Evolutionary conservation across 1,284 basidiomycete species (phyloP).

Genomic region (Melampsora occidentalis): DNA sequence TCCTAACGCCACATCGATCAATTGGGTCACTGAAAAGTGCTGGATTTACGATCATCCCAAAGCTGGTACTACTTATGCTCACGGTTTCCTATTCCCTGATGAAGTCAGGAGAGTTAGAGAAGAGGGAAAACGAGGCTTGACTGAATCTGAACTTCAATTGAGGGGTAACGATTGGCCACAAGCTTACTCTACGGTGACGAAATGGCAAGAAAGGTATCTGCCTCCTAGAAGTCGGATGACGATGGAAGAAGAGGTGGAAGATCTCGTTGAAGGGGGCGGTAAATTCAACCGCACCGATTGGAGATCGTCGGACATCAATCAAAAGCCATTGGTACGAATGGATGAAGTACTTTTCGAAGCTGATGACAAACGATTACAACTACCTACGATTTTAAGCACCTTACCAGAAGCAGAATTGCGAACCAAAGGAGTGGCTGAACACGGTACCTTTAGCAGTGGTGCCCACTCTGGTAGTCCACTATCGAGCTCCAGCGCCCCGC

Average conservation of each 20-base stretch:
- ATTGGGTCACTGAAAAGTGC: conserved; percentile 88
- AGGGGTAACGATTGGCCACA: conserved; percentile 48
- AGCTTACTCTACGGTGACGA: conserved; percentile 80
- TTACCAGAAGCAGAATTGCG: conserved; percentile 46
- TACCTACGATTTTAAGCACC: conserved; percentile 32
- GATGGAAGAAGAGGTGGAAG: conserved; percentile 75
- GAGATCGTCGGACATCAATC: conserved; percentile 36
- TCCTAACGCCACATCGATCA: conserved; percentile 72
- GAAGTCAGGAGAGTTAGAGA: conserved; percentile 68
- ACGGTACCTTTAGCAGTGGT: conserved; percentile 8
- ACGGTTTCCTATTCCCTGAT: conserved; percentile 95
- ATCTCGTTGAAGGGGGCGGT: conserved; percentile 77
- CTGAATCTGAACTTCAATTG: conserved; percentile 50
- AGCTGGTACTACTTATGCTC: conserved; percentile 81
- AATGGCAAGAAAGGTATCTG: conserved; percentile 75
- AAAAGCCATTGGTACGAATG: conserved; percentile 58
- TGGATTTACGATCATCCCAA: conserved; percentile 99
- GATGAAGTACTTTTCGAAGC: conserved; percentile 52
- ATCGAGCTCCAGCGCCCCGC: not conserved
- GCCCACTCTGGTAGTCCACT: not conserved
- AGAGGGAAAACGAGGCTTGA: conserved; percentile 54
- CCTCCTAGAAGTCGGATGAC: conserved; percentile 69
- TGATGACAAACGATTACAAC: conserved; percentile 50
- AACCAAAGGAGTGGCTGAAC: conserved; percentile 56
- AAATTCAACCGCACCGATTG: conserved; percentile 59